These are phyloP conservation scores for Aspergillus sp. DNA, from an alignment of 2,329 filamentous ascomycete genomes.

Conservation along the genomic window DNA sequence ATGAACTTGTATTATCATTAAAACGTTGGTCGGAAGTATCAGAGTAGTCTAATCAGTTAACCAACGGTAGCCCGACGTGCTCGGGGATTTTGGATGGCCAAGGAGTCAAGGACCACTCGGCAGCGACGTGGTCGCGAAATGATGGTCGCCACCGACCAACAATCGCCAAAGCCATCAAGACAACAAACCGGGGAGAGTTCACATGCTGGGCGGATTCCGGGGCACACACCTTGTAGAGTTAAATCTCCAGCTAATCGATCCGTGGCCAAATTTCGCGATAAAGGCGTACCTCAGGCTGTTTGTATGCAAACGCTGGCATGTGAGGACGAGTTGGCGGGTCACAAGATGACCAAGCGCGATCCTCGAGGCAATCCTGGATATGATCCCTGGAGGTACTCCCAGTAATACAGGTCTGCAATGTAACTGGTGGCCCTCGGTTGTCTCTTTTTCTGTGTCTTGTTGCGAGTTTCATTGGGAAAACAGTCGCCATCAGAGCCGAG, in stretches of 20 bases:
- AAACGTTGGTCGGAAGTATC: too few relatives aligned
- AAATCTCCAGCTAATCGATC: background rate
- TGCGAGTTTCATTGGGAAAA: background rate
- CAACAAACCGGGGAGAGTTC: background rate
- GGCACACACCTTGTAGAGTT: background rate
- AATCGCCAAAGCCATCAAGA: too few relatives aligned
- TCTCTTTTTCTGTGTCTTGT: background rate
- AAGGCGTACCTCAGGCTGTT: background rate
- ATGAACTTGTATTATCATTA: too few relatives aligned
- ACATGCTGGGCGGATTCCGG: background rate
- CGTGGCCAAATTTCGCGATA: background rate
- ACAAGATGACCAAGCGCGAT: background rate
- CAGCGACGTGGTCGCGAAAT: too few relatives aligned
- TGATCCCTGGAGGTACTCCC: too few relatives aligned
- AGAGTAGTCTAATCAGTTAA: too few relatives aligned
- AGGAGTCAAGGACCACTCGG: too few relatives aligned
- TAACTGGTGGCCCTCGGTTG: constrained; percentile 2
- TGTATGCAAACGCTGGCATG: constrained; percentile 1
- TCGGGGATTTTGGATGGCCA: too few relatives aligned
- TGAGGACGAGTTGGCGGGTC: background rate
- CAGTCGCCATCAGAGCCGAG: too few relatives aligned
- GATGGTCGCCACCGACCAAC: background rate
- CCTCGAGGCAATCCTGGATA: background rate
- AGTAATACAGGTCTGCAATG: background rate
- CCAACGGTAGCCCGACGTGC: too few relatives aligned